phyloP scores from a whole-genome alignment of 805 yeast species.

The Schizosaccharomyces octosporus region DNA sequence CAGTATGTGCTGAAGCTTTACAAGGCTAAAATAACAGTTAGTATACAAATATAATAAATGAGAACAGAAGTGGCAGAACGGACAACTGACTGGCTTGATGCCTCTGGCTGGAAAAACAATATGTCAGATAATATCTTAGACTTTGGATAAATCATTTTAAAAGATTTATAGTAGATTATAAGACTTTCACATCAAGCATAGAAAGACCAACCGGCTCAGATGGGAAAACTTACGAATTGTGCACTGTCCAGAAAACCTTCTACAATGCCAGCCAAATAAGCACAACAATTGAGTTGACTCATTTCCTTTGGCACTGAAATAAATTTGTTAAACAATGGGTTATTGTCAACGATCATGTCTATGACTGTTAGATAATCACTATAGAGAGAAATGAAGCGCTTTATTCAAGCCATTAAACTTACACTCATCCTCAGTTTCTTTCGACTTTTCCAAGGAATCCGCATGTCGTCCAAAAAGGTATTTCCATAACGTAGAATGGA shows the following conservation, averaged over 20 bases:
- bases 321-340: conserved; percentile 45
- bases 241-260: conserved; percentile 61
- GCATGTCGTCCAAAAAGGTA: conserved; percentile 48
- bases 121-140: too few relatives aligned
- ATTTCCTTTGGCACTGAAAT: conserved; percentile 60
- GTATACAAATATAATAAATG: neutral
- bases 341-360: conserved; percentile 51
- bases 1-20: conserved; percentile 60
- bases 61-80: neutral
- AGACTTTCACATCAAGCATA: too few relatives aligned
- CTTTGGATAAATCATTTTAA: too few relatives aligned
- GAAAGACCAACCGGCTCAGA: too few relatives aligned
- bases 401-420: neutral
- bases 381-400: neutral
- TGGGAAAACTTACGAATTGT: conserved; percentile 20
- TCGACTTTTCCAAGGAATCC: conserved; percentile 50
- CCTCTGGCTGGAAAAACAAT: too few relatives aligned
- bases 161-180: neutral
- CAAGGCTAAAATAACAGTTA: conserved; percentile 19
- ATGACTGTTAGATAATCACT: too few relatives aligned
- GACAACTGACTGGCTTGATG: too few relatives aligned
- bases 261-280: conserved; percentile 62
- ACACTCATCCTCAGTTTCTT: conserved; percentile 38
- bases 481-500: conserved; percentile 51
- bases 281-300: conserved; percentile 53